Evolutionary conservation across 2,329 filamentous ascomycete genomes (phyloP).

Genomic region (Arthrobotrys sinensis): DNA sequence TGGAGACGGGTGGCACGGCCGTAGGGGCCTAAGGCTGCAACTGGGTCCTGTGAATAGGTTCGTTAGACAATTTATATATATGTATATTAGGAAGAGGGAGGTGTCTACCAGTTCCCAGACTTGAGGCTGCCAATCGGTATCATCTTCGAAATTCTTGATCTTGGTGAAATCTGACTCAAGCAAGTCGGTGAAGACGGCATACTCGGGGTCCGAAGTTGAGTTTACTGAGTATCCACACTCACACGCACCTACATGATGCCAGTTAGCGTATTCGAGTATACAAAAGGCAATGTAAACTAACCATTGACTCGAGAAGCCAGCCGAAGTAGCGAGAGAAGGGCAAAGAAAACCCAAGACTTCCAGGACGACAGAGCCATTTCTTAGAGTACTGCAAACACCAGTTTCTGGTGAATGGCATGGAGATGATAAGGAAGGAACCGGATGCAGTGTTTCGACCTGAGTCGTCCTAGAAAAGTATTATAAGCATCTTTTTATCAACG

Average conservation of each 20-base stretch:
- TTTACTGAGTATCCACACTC: slow-evolving; percentile 80
- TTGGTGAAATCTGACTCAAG: slow-evolving; percentile 81
- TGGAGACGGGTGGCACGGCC: slow-evolving; percentile 75
- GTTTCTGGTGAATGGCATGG: too few relatives aligned
- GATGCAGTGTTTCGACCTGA: background rate
- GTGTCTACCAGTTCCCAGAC: slow-evolving; percentile 73
- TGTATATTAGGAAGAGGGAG: background rate
- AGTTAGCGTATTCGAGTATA: background rate
- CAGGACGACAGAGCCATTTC: slow-evolving; percentile 12
- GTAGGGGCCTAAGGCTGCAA: slow-evolving; percentile 72
- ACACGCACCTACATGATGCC: slow-evolving; percentile 69
- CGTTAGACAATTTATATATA: background rate
- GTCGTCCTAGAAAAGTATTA: background rate
- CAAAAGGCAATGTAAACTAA: background rate
- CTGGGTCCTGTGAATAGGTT: slow-evolving; percentile 68
- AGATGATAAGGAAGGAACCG: too few relatives aligned
- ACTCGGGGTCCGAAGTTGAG: slow-evolving; percentile 67
- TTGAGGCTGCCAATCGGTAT: slow-evolving; percentile 77
- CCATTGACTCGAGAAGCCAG: slow-evolving; percentile 2
- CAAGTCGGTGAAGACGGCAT: slow-evolving; percentile 77
- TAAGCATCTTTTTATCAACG: too few relatives aligned
- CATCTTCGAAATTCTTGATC: slow-evolving; percentile 69
- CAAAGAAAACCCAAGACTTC: background rate
- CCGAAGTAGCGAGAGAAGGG: slow-evolving; percentile 13
- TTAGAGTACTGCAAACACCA: background rate